phyloP scores from a whole-genome alignment of 345 rosid genomes.

The Euphorbia peplus region DNA sequence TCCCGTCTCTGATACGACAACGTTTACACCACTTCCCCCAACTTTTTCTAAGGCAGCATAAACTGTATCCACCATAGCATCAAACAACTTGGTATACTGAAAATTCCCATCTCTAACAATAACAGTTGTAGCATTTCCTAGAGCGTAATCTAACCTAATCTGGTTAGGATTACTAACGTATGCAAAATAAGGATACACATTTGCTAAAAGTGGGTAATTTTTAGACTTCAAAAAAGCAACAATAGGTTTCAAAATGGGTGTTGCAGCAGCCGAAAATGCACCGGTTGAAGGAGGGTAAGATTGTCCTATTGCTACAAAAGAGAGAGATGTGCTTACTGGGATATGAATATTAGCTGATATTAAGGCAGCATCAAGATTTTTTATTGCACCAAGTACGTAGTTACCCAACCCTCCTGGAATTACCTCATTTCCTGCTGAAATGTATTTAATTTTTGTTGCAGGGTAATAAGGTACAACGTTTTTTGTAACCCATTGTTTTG shows the following conservation, averaged over 20 bases:
- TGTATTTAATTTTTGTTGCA: background rate
- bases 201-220: background rate
- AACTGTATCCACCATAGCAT: slow-evolving; percentile 3
- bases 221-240: background rate
- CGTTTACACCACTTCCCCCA: background rate
- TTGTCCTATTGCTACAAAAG: background rate
- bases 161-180: background rate
- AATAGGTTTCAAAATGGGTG: background rate
- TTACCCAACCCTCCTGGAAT: background rate
- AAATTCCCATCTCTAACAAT: background rate
- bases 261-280: background rate
- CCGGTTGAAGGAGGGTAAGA: slow-evolving; percentile 7
- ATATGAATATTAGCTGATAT: background rate
- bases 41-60: slow-evolving; percentile 5
- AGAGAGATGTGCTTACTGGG: background rate
- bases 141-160: background rate
- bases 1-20: slow-evolving; percentile 7
- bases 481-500: background rate
- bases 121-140: background rate
- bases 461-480: background rate
- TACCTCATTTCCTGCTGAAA: slow-evolving; percentile 6
- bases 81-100: background rate
- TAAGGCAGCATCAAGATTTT: background rate
- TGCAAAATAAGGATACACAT: slow-evolving; percentile 11
- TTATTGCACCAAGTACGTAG: background rate